Evolutionary conservation across 805 yeast genomes (phyloP), one percentile per base, ranked within the genome.

Genomic region (Candida parachauliodes): DNA sequence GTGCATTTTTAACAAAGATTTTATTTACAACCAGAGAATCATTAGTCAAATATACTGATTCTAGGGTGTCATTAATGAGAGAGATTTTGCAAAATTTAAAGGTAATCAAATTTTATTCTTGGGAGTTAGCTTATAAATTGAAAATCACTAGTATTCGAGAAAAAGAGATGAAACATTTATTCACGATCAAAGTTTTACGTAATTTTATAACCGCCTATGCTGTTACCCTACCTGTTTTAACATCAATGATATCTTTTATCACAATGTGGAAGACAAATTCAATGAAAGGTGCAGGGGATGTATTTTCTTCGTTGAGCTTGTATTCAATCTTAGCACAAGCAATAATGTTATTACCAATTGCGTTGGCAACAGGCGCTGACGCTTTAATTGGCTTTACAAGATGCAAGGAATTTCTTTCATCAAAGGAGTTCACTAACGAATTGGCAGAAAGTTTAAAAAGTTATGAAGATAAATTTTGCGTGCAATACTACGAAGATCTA

Each of bases 201-300:
- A 65, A 65, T 43, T 55, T 65, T 45, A 59, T 67, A 37, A 67
- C 68, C 22, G 72, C 73, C 15, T 59, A 63, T 43, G 73, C 73
- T 25, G 68, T 68, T 18, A 60, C 70, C 1, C 57, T 69, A 39
- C 72, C 75, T 10, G 56, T 64, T 4, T 50, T 69, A 34, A 58
- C 68, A 19, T 68, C 75, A 6, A 67, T 69, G 73, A 52, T 65
- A 28, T 57, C 73, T n/a, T 68, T 67, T 41, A 61, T 67, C 5
- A 61, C 68, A 8, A 52, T 69, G 62, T 68, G 70, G 69, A 60
- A 74, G 24, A 67, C 77, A 4, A 67, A 70, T 39, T 57, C 50
- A 17, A 52, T 54, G 51, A 57, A 49, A 40, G 46, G 61, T 22
- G 60, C 72, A 7, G 70, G 65, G 17, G 54, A 55, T 33, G 66